Base-by-base conservation (phyloP, 2,329 filamentous ascomycete genomes). In the Plectosphaerella sp. region DNA sequence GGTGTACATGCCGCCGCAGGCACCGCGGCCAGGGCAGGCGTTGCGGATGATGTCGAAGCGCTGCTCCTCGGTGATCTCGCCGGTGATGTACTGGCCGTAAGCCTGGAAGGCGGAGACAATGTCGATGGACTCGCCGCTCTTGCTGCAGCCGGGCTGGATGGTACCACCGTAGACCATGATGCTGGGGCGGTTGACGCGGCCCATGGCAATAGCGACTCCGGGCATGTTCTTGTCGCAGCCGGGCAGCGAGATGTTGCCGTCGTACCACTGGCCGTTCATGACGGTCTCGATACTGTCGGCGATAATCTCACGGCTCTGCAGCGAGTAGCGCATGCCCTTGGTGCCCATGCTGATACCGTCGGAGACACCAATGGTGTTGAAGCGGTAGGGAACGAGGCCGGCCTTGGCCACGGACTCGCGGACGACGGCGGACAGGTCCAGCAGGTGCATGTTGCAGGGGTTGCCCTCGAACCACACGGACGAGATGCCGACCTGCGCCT, bases 191-290 rank as follows among this genome's bases (percentile, higher is more conserved):
- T 99, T 97, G 59, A 97, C 85, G 61, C 94, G 84, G 37, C 91
- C 93, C 89, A 97, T 97, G 52, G 92, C 94, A 64, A 94, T 94
- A 62, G 91, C 75, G 12, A 94, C 89, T 70, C 89, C 89, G 1
- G 91, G 91, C 94, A 99, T 97, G 76, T 99, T 99, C 84, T 99
- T 99, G 81, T 99, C 94, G 73, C 94, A 99, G 47, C 94, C 94
- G 14, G 94, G 94, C 63, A 99, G 88, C 50, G 91, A 96, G 67
- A 99, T 88, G 72, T 97, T 97, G 61, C 86, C 93, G 71, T 99
- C 94, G 68, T 99, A 97, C 91, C 92, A 97, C 74, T 99, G 94
- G 15, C 91, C 94, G 60, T 91, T 88, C 92, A 97, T 99, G 63
- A 99, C 94, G 5, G 94, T 97, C 80, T 99, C 94, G 64, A 99